Conservation (phyloP, 768 basidiomycete genomes). For the Russula lepida region DNA sequence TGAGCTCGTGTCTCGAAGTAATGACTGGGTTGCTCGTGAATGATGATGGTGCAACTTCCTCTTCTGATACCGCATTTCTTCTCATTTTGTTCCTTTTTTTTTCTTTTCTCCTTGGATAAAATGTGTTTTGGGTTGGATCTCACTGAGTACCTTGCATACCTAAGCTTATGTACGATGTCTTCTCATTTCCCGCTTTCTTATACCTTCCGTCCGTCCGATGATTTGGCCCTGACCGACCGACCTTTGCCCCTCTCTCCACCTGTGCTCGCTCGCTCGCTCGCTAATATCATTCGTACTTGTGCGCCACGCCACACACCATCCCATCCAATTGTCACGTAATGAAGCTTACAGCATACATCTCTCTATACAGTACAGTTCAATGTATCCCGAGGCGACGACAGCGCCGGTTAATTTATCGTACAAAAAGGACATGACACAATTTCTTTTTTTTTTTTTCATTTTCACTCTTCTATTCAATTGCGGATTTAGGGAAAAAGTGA, state of each 20-base stretch:
- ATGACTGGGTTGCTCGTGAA: conserved; percentile 79
- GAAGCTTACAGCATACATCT: not conserved
- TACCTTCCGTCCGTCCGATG: not conserved
- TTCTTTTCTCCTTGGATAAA: not conserved
- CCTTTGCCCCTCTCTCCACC: not conserved
- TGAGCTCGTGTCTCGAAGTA: conserved; percentile 76
- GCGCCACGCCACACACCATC: not conserved
- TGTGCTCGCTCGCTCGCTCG: not conserved
- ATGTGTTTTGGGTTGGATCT: conserved; percentile 8
- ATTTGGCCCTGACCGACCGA: not conserved
- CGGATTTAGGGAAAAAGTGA: too few species aligned
- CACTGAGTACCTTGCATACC: not conserved
- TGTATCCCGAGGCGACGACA: not conserved
- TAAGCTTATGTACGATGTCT: conserved; percentile 7
- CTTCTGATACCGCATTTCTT: not conserved
- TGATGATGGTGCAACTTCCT: conserved; percentile 22
- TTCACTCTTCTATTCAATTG: not conserved
- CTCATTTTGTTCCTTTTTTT: not conserved
- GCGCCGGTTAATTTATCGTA: conserved; percentile 8
- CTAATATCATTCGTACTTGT: not conserved
- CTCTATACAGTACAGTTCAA: not conserved
- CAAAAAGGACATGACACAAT: conserved; percentile 1
- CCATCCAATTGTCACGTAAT: not conserved
- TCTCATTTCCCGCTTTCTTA: not conserved
- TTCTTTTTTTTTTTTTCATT: not conserved